Percentiles rank a stretch among this genome's conserved stretches.
These are phyloP conservation scores for Yamadazyma jaroonii DNA, from an alignment of 1,139 yeast genomes.

Conservation along the genomic window DNA sequence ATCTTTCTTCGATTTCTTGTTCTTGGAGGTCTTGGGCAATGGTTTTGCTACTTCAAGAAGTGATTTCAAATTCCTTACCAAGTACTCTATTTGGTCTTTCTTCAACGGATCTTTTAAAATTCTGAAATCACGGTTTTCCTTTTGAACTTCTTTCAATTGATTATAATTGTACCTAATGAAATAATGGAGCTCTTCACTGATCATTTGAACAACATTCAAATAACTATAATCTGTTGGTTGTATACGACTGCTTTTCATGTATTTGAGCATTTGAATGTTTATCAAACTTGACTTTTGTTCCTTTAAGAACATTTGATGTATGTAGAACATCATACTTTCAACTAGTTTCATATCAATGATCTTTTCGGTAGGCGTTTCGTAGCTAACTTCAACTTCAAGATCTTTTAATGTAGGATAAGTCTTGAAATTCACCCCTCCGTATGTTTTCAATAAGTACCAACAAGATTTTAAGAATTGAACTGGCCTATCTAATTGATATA, in stretches of 20 bases:
- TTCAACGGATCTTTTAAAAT: slow-evolving; percentile 1
- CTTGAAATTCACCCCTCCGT: slow-evolving; percentile 30
- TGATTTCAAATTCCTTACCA: slow-evolving; percentile 1
- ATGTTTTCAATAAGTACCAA: slow-evolving; percentile 30
- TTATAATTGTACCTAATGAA: slow-evolving; percentile 33
- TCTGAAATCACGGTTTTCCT: slow-evolving; percentile 1
- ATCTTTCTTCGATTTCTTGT: neutral
- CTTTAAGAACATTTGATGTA: slow-evolving; percentile 16
- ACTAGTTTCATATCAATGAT: slow-evolving; percentile 12
- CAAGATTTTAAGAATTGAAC: slow-evolving; percentile 27
- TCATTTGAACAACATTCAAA: slow-evolving; percentile 23
- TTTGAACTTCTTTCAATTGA: slow-evolving; percentile 3
- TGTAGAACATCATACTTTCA: slow-evolving; percentile 34
- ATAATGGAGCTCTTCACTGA: slow-evolving; percentile 34
- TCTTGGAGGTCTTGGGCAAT: neutral
- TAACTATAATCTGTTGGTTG: slow-evolving; percentile 4
- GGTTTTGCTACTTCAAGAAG: neutral
- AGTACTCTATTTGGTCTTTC: slow-evolving; percentile 3
- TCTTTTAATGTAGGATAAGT: slow-evolving; percentile 12
- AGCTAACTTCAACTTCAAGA: slow-evolving; percentile 10
- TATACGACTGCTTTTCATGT: slow-evolving; percentile 2
- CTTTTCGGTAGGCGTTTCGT: slow-evolving; percentile 6
- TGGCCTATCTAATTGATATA: slow-evolving; percentile 30
- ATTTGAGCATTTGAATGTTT: slow-evolving; percentile 9
- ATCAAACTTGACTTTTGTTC: slow-evolving; percentile 12